Evolutionary conservation across 2,329 filamentous ascomycete species (phyloP), one percentile per base, ranked within the genome.

Genomic region (Fusarium duplospermum): DNA sequence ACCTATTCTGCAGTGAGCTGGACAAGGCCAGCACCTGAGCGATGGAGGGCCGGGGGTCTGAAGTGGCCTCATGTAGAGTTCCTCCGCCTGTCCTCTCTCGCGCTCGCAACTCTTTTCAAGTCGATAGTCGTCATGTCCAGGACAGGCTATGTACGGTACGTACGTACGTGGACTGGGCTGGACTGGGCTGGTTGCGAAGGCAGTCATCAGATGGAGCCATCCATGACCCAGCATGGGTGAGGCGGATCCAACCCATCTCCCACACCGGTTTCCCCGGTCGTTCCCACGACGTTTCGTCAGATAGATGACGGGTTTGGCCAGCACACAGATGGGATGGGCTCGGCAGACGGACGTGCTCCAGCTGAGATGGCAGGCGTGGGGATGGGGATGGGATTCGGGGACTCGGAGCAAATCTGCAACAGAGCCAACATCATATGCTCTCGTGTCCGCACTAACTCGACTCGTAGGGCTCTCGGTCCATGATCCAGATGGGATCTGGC

Each of bases 1-100:
- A 61, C 63, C 57, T 42, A 38, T 67, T 71, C 50, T 71, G 58
- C 42, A 71, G 40, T 58, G 57, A 70, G 56, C 50, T 58, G 36
- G 64, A 62, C 64, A 38, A 54, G 42, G 47, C 62, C 64, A 75
- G 52, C 58, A 67, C 65, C 65, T 68, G 67, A 70, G 66, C 59
- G 59, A 72, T 66, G 69, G 59, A 70, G 50, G 31, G 56, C 52
- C 66, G 40, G 52, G 61, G 61, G 45, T 61, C 45, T 64, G 24
- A 64, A 59, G 65, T 74, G 71, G 72, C 69, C 64, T 72, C 69
- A 72, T 75, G 36, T 75, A 62, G 62, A 70, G 62, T 67, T 73
- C 59, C 56, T 62, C 64, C 35, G 54, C 47, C 62, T 58, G n/a
- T 61, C 59, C 36, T 61, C 61, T 63, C 29, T 47, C 20, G 50